Percentiles rank a stretch among this genome's conserved stretches.
phyloP scores from a whole-genome alignment of 495 filamentous ascomycete genomes.

The Arthonia radiata region DNA sequence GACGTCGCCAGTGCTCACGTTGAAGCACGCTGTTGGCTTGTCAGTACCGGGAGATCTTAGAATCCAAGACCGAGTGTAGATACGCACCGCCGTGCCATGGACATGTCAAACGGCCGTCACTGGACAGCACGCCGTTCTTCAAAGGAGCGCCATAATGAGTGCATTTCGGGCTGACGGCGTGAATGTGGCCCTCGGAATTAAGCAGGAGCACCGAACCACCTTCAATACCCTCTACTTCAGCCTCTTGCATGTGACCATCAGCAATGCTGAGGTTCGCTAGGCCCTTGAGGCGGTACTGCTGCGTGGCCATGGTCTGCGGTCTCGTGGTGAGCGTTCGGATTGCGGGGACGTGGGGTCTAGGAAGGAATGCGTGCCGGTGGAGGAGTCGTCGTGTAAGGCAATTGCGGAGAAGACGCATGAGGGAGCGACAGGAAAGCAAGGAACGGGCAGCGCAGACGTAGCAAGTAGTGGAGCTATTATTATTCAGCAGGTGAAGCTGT shows the following conservation, averaged over 20 bases:
- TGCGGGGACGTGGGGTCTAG: too few relatives aligned
- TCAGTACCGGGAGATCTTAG: conserved; percentile 2
- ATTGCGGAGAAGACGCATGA: too few relatives aligned
- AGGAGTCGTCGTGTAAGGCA: too few relatives aligned
- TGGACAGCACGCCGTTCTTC: conserved; percentile 55
- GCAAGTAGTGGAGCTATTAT: too few relatives aligned
- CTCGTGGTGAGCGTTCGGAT: too few relatives aligned
- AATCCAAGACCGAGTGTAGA: neutral
- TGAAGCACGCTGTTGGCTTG: conserved; percentile 54
- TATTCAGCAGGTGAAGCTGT: too few relatives aligned
- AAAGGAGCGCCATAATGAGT: conserved; percentile 89
- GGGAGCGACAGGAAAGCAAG: too few relatives aligned
- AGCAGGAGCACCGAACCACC: conserved; percentile 67
- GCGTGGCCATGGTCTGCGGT: conserved; percentile 19
- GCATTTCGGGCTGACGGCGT: conserved; percentile 67
- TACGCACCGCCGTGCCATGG: conserved; percentile 78
- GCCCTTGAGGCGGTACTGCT: conserved; percentile 73
- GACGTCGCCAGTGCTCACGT: conserved; percentile 66
- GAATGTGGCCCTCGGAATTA: conserved; percentile 44
- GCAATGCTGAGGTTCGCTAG: conserved; percentile 45
- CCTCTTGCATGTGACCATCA: conserved; percentile 63
- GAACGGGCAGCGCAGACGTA: too few relatives aligned
- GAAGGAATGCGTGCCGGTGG: too few relatives aligned
- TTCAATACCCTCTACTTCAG: conserved; percentile 67
- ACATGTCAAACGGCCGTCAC: conserved; percentile 65